phyloP scores from a whole-genome alignment of 495 filamentous ascomycete species.

The Chaetomidium leptoderma region DNA sequence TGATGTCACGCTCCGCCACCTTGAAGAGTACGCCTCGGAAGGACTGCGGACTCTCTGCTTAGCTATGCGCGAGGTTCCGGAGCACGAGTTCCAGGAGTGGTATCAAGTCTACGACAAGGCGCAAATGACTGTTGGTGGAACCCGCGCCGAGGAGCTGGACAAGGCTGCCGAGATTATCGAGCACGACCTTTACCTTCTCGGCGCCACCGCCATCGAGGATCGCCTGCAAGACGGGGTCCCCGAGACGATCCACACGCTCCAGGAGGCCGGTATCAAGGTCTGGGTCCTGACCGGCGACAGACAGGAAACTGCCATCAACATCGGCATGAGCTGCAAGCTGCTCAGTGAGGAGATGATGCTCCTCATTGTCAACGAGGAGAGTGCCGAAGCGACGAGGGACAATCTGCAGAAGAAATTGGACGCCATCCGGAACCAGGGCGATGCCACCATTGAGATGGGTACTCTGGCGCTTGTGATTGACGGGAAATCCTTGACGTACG shows the following conservation, averaged over 20 bases:
- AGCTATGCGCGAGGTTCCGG: conserved; percentile 89
- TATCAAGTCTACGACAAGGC: conserved; percentile 81
- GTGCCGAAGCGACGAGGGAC: conserved; percentile 65
- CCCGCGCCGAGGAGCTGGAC: conserved; percentile 90
- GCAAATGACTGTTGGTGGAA: conserved; percentile 83
- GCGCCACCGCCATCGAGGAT: conserved; percentile 97
- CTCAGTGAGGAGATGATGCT: conserved; percentile 99
- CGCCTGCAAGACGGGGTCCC: conserved; percentile 95
- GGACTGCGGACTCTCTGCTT: conserved; percentile 93
- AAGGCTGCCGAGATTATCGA: conserved; percentile 97
- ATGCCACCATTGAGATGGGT: conserved; percentile 71
- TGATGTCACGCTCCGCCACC: conserved; percentile 81
- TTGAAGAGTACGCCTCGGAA: conserved; percentile 97
- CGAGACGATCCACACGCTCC: conserved; percentile 96
- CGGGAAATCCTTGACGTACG: conserved; percentile 89
- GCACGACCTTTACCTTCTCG: conserved; percentile 82
- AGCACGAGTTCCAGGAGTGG: conserved; percentile 90
- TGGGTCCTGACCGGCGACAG: conserved; percentile 98
- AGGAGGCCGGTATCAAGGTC: conserved; percentile 95
- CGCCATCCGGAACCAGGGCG: conserved; percentile 73
- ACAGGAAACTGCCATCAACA: conserved; percentile 99
- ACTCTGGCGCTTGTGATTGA: conserved; percentile 94
- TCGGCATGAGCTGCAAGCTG: conserved; percentile 98
- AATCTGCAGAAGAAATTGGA: conserved; percentile 90
- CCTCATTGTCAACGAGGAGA: conserved; percentile 92